Conservation (phyloP, 2,329 filamentous ascomycete species). For the Balansia obtecta region DNA sequence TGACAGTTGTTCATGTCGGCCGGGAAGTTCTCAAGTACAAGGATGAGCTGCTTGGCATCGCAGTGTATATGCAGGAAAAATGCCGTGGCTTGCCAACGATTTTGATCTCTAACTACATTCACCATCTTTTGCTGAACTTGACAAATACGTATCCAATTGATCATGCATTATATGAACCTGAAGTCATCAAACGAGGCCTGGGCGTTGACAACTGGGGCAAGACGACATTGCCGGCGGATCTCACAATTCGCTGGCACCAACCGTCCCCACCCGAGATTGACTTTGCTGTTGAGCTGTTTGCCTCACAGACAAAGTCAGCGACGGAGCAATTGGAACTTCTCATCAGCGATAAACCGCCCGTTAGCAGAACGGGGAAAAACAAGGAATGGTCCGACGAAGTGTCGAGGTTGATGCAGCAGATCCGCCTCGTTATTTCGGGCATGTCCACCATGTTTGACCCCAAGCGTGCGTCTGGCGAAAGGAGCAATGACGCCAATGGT, state of each 20-base stretch:
- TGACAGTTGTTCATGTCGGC: constrained; percentile 95
- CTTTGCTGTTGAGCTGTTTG: constrained; percentile 83
- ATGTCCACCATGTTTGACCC: constrained; percentile 84
- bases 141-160: constrained; percentile 92
- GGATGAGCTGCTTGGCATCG: constrained; percentile 79
- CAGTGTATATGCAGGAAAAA: constrained; percentile 90
- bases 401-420: constrained; percentile 73
- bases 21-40: constrained; percentile 81
- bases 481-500: constrained; percentile 31
- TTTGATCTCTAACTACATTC: constrained; percentile 94
- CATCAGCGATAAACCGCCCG: constrained; percentile 67
- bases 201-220: constrained; percentile 76
- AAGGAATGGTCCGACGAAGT: constrained; percentile 99
- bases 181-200: constrained; percentile 56
- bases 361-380: constrained; percentile 86
- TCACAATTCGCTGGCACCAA: constrained; percentile 86
- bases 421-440: constrained; percentile 82
- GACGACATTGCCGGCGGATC: constrained; percentile 56
- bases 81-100: constrained; percentile 90
- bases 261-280: constrained; percentile 68
- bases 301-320: constrained; percentile 68
- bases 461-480: constrained; percentile 48
- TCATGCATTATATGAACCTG: constrained; percentile 75
- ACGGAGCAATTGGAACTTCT: constrained; percentile 63
- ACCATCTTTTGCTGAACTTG: constrained; percentile 87